Percentiles rank a stretch among this genome's conserved stretches.
These are phyloP conservation scores for Pilobolus umbonatus DNA, from an alignment of 192 early-diverging fungal genomes.

Conservation along the genomic window DNA sequence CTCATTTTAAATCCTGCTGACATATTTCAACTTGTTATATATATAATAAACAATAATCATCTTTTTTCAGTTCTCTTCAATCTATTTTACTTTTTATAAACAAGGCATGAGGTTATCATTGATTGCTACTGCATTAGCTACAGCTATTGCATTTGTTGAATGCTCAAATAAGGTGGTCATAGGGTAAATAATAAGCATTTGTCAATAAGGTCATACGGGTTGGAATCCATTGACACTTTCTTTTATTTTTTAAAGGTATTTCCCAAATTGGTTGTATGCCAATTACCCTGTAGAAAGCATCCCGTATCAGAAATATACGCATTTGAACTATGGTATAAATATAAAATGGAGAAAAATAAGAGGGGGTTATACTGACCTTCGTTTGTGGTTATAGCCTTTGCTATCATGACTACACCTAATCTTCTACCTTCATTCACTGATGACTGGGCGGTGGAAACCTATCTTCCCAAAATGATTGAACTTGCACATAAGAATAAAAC, in stretches of 20 bases:
- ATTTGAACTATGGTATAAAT: slow-evolving; percentile 39
- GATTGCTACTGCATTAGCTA: not conserved
- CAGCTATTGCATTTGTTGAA: slow-evolving; percentile 7
- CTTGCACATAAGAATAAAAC: slow-evolving; percentile 39
- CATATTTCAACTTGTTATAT: not conserved
- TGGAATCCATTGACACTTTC: not conserved
- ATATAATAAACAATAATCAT: not conserved
- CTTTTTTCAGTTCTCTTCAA: not conserved
- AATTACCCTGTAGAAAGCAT: slow-evolving; percentile 28
- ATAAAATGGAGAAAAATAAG: not conserved
- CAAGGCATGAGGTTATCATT: not conserved
- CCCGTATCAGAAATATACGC: slow-evolving; percentile 32
- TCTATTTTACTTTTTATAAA: not conserved
- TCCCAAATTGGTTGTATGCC: slow-evolving; percentile 40
- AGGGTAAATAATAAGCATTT: slow-evolving; percentile 14
- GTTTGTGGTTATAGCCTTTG: slow-evolving; percentile 36
- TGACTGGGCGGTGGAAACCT: slow-evolving; percentile 15
- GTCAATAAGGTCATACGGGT: not conserved
- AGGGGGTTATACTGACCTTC: not conserved
- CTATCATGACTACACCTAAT: slow-evolving; percentile 39
- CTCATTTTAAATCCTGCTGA: slow-evolving; percentile 2
- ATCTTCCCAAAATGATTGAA: slow-evolving; percentile 40
- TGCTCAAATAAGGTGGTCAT: slow-evolving; percentile 19
- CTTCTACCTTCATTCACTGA: slow-evolving; percentile 36
- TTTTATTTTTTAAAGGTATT: slow-evolving; percentile 21